phyloP scores from a whole-genome alignment of 2,329 filamentous ascomycete species.

The Penicillium janthinellum region DNA sequence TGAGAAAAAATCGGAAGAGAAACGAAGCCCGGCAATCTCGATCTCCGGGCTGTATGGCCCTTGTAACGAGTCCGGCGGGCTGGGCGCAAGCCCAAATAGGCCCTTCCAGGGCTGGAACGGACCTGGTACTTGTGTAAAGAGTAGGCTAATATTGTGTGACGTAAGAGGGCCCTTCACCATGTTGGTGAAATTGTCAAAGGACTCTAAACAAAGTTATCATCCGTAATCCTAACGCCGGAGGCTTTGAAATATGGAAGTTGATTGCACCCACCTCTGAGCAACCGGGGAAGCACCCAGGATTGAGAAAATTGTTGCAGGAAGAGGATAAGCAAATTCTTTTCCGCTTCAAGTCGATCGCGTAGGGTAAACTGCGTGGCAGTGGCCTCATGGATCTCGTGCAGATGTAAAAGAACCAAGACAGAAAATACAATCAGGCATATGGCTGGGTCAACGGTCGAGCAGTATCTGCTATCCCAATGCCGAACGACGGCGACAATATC shows the following conservation, averaged over 20 bases:
- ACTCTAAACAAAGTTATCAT: neutral
- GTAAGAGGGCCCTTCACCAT: neutral
- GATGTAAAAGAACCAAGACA: neutral
- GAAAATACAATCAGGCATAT: neutral
- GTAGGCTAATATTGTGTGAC: neutral
- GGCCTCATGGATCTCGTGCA: neutral
- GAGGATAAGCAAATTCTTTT: neutral
- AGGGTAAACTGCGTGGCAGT: neutral
- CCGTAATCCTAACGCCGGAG: neutral
- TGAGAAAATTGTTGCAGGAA: neutral
- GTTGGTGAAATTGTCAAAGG: neutral
- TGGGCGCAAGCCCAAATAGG: neutral
- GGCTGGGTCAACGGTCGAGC: neutral
- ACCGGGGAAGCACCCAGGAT: neutral
- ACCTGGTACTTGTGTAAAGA: neutral
- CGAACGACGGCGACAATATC: neutral
- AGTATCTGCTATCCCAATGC: neutral
- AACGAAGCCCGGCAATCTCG: neutral
- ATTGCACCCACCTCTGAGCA: neutral
- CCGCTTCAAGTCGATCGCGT: neutral
- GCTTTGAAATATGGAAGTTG: neutral
- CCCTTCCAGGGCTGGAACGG: neutral
- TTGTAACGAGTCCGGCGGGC: neutral
- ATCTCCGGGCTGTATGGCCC: neutral
- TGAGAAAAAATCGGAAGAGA: neutral